These are phyloP conservation scores for Endothia cerciana DNA, from an alignment of 2,329 filamentous ascomycete genomes.

Conservation along the genomic window DNA sequence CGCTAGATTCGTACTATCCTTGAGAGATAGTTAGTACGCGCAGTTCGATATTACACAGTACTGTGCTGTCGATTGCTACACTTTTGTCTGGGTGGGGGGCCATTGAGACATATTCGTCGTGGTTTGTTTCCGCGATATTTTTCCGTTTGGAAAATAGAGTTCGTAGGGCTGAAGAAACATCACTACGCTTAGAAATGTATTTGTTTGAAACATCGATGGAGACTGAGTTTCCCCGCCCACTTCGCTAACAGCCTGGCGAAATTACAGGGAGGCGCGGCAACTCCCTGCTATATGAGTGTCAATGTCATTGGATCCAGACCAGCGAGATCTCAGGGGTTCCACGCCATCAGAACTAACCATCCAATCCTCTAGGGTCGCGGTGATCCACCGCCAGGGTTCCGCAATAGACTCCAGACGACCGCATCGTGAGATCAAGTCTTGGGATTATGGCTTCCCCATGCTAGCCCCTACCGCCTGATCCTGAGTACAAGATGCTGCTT, in stretches of 20 bases:
- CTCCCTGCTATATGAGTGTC: neutral
- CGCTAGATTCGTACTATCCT: neutral
- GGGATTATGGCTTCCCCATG: neutral
- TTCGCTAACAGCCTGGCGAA: neutral
- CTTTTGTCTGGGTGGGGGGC: neutral
- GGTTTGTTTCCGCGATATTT: neutral
- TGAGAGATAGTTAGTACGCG: no score
- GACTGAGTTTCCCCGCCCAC: constrained; percentile 21
- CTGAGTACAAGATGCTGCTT: constrained; percentile 12
- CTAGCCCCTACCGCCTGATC: neutral
- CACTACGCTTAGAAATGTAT: neutral
- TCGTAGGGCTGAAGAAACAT: constrained; percentile 3
- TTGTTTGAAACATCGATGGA: constrained; percentile 25
- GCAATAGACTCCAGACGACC: constrained; percentile 19
- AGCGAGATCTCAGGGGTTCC: constrained; percentile 18
- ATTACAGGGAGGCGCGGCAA: neutral
- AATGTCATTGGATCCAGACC: constrained; percentile 6
- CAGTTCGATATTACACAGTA: neutral
- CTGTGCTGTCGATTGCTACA: neutral
- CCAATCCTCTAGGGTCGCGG: neutral
- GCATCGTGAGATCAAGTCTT: constrained; percentile 20
- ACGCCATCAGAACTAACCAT: constrained; percentile 13
- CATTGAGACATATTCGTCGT: neutral
- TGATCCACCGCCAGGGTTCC: constrained; percentile 13
- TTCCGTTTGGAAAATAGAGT: neutral